phyloP scores from a whole-genome alignment of 257 asterid species.

The Solanum okadae region DNA sequence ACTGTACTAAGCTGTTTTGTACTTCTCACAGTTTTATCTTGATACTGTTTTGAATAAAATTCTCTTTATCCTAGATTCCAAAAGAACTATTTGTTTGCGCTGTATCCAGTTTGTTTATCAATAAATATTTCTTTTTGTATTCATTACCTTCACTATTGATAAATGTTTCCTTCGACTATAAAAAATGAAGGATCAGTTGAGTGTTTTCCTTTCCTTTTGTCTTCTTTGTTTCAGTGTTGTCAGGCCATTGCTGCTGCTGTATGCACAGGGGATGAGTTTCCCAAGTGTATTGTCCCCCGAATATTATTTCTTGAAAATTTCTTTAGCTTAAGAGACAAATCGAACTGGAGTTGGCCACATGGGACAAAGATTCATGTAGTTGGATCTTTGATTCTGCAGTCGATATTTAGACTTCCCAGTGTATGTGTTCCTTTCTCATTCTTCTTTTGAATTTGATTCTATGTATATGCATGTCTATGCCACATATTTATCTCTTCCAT shows the following conservation, averaged over 20 bases:
- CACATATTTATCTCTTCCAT: background rate
- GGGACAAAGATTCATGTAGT: slow-evolving; percentile 65
- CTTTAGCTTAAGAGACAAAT: slow-evolving; percentile 42
- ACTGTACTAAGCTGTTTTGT: background rate
- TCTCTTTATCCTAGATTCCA: background rate
- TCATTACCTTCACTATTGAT: background rate
- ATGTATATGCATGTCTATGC: background rate
- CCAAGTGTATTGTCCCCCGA: slow-evolving; percentile 54
- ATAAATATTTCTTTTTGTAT: background rate
- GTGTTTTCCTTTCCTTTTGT: background rate
- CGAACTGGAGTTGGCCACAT: slow-evolving; percentile 79
- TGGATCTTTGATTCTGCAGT: slow-evolving; percentile 85
- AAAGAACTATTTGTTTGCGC: background rate
- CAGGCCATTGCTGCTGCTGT: slow-evolving; percentile 83
- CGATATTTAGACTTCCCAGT: slow-evolving; percentile 58
- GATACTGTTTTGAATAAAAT: background rate
- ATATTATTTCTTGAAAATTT: slow-evolving; percentile 70
- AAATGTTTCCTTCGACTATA: background rate
- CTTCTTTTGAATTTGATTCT: background rate
- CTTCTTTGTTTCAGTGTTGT: slow-evolving; percentile 51
- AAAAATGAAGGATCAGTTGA: background rate
- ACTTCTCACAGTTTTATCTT: background rate
- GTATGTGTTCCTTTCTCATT: slow-evolving; percentile 36
- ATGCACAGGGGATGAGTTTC: slow-evolving; percentile 40
- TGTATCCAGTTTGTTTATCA: background rate